These are phyloP conservation scores for Podaxis pistillaris DNA, from an alignment of 768 basidiomycete genomes.

Conservation along the genomic window DNA sequence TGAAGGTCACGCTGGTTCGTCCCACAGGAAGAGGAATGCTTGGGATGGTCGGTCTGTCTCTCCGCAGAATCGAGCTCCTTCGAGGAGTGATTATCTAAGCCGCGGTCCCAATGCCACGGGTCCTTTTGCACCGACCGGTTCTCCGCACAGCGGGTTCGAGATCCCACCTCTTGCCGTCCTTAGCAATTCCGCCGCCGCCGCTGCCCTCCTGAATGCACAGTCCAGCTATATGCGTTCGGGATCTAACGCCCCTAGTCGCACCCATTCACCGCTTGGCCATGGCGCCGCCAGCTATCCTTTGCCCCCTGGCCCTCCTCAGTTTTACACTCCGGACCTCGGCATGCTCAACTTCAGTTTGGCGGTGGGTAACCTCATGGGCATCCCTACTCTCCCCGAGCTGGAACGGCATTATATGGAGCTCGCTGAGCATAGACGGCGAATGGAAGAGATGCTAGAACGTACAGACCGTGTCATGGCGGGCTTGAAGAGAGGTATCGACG, in stretches of 20 bases:
- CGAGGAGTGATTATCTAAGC: constrained; percentile 19
- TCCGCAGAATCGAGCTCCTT: constrained; percentile 34
- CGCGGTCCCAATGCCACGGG: constrained; percentile 9
- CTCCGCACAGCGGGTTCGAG: constrained; percentile 48
- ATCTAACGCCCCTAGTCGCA: constrained; percentile 66
- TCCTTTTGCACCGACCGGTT: constrained; percentile 14
- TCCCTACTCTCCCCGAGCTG: constrained; percentile 56
- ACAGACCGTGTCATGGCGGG: constrained; percentile 74
- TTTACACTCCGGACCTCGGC: constrained; percentile 24
- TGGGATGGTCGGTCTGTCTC: constrained; percentile 30
- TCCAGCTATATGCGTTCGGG: constrained; percentile 64
- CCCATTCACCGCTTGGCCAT: constrained; percentile 67
- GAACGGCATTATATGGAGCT: constrained; percentile 72
- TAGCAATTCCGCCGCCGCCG: constrained; percentile 27
- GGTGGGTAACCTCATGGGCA: constrained; percentile 32
- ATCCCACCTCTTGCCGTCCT: constrained; percentile 56
- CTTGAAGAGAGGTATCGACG: constrained; percentile 73
- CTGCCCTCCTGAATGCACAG: constrained; percentile 36
- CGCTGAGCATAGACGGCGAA: constrained; percentile 55
- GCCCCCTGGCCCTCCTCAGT: constrained; percentile 21
- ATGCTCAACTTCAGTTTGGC: constrained; percentile 30
- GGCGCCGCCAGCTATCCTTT: constrained; percentile 28
- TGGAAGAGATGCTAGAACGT: constrained; percentile 74
- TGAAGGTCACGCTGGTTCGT: constrained; percentile 22
- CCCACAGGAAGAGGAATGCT: constrained; percentile 22